Evolutionary conservation across 257 asterid species (phyloP), one percentile per base, ranked within the genome.

Genomic region (Nicotiana tomentosiformis): DNA sequence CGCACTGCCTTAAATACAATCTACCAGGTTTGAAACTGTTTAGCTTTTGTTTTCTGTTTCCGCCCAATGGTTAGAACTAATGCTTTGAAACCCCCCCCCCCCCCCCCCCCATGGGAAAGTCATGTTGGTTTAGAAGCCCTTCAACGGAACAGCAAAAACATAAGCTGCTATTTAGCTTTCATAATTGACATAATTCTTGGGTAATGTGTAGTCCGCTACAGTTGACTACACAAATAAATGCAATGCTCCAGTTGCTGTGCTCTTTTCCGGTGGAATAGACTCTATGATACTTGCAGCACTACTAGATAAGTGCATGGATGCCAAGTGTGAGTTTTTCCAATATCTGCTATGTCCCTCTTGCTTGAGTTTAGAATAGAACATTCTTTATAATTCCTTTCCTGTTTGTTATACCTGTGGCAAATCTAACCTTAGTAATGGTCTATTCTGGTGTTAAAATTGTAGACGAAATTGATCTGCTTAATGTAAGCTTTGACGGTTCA

Each of bases 241-340:
- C 85, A 53, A 64, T 89, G 88, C 94, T 90, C 99, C 99, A 20
- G 85, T 96, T 33, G 98, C 97, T 20, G 97, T 94, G 84, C 93
- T 96, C 51, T 96, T 94, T 92, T 96, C 99, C 80, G 99, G 99
- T 67, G 99, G 99, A 78, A 83, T 96, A 72, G 99, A 96, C 90
- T 94, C 98, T 55, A 96, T 96, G 99, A 93, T 96, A 82, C 90
- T 96, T 86, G 96, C 98, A 79, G 98, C 97, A 15, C 87, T 96
- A 84, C 87, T 90, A 82, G 92, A 96, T 89, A 92, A 90, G 84
- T 96, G 98, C 91, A 86, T 94, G 81, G 91, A 90, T 90, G 82
- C 92, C 79, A 87, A 90, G 79, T 91, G 99, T 95, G 84, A 91
- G 97, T 69, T 64, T 87, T 72, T 55, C 37, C 77, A 77, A 33